phyloP scores from a whole-genome alignment of 192 early-diverging fungal species.

The Podila epicladia region DNA sequence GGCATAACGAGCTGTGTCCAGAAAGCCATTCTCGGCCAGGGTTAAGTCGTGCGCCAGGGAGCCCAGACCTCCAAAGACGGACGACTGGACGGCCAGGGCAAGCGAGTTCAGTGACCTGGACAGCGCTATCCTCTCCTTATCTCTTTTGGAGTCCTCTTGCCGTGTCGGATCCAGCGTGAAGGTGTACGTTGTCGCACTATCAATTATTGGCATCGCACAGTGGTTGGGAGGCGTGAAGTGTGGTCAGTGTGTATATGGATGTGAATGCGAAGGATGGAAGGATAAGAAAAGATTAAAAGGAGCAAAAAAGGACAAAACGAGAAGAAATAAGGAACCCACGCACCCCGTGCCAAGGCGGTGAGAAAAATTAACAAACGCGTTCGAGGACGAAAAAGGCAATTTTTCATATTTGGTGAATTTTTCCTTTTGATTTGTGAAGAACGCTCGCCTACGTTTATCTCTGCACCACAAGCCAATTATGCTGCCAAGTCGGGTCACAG shows the following conservation, averaged over 20 bases:
- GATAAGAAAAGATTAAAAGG: not conserved
- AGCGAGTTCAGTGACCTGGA: slow-evolving; percentile 1
- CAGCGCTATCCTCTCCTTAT: not conserved
- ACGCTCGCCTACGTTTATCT: too few species aligned
- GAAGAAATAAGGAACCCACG: not conserved
- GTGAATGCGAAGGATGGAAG: not conserved
- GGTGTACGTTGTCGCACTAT: too few species aligned
- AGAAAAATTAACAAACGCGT: not conserved
- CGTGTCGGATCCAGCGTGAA: too few species aligned
- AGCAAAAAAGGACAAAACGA: not conserved
- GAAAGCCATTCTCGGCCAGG: not conserved
- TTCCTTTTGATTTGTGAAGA: too few species aligned
- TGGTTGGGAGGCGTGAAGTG: too few species aligned
- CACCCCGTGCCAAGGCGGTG: not conserved
- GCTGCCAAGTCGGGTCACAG: too few species aligned
- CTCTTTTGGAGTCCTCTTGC: too few species aligned
- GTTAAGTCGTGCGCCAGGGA: not conserved
- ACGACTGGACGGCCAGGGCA: not conserved
- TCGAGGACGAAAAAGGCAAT: not conserved
- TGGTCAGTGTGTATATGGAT: not conserved
- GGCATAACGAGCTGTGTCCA: not conserved
- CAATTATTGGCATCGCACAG: too few species aligned
- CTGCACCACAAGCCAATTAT: too few species aligned
- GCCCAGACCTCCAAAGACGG: not conserved
- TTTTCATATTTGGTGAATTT: not conserved